A percentile compares a stretch with the other conserved stretches of the same genome.
phyloP scores from a whole-genome alignment of 352 stramenopile genomes.

The Stephanocyclus meneghinianus region DNA sequence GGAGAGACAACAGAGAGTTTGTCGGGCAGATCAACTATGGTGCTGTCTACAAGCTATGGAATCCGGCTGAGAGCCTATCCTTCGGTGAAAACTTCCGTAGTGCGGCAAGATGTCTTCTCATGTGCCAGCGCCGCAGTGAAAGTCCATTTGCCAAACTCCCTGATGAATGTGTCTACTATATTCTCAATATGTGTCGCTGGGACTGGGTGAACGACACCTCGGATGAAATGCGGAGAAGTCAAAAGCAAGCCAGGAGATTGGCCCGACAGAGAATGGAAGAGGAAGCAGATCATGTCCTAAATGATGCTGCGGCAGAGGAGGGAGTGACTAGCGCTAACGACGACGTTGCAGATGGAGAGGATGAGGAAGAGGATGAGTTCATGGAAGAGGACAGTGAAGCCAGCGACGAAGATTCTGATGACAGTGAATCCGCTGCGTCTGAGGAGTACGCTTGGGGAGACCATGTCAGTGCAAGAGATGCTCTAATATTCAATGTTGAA shows the following conservation, averaged over 20 bases:
- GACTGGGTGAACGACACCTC: conserved; percentile 80
- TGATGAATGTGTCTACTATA: conserved; percentile 83
- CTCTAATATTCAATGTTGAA: background rate
- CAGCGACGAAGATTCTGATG: conserved; percentile 43
- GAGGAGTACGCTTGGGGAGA: conserved; percentile 20
- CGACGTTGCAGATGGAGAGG: background rate
- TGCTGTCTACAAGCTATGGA: conserved; percentile 77
- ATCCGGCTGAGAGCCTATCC: conserved; percentile 54
- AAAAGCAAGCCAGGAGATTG: conserved; percentile 39
- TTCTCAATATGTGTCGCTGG: conserved; percentile 86
- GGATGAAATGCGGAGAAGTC: conserved; percentile 45
- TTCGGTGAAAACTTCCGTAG: conserved; percentile 70
- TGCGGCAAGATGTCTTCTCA: conserved; percentile 55
- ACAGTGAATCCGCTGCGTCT: conserved; percentile 16
- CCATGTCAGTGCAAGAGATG: conserved; percentile 10
- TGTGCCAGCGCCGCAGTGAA: conserved; percentile 68
- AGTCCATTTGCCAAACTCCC: conserved; percentile 71
- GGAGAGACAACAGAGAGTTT: conserved; percentile 77
- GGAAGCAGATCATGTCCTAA: conserved; percentile 20
- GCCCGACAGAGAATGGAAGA: conserved; percentile 29
- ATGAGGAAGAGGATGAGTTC: conserved; percentile 10
- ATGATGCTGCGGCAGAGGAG: background rate
- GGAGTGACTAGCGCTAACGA: conserved; percentile 1
- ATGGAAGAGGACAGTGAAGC: conserved; percentile 32
- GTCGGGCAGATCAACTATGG: conserved; percentile 62